These are phyloP conservation scores for Penicillium sclerotiorum DNA, from an alignment of 2,329 filamentous ascomycete species.

Conservation along the genomic window DNA sequence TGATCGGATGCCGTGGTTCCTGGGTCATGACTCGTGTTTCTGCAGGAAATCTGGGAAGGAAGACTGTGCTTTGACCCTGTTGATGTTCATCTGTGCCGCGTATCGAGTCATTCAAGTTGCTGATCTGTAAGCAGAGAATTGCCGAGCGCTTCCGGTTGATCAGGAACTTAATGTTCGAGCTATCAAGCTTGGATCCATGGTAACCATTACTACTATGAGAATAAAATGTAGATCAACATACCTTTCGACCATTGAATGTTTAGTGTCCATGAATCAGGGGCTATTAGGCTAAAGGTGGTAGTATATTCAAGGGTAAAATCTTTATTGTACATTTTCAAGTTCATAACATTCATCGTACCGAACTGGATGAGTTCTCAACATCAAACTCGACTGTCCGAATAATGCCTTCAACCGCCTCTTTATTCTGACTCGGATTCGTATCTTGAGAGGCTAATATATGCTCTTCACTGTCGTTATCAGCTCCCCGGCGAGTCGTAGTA, in stretches of 20 bases:
- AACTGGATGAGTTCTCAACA: constrained; percentile 20
- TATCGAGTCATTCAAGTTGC: background rate
- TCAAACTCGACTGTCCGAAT: constrained; percentile 32
- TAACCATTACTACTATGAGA: too few relatives aligned
- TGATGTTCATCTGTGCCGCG: background rate
- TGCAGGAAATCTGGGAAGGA: background rate
- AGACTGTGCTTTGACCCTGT: too few relatives aligned
- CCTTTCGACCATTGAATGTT: too few relatives aligned
- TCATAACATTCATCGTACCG: background rate
- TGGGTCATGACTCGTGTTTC: background rate
- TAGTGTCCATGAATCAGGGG: too few relatives aligned
- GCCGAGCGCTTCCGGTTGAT: too few relatives aligned
- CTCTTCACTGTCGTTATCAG: constrained; percentile 28
- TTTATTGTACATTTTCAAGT: background rate
- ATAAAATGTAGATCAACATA: too few relatives aligned
- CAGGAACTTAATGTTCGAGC: background rate
- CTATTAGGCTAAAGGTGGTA: too few relatives aligned
- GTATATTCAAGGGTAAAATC: background rate
- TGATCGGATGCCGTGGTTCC: too few relatives aligned
- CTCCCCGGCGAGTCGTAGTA: constrained; percentile 9
- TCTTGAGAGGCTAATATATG: constrained; percentile 20
- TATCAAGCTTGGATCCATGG: background rate
- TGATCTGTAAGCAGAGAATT: background rate
- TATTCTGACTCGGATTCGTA: background rate
- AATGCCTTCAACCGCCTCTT: constrained; percentile 23